These are phyloP conservation scores for Fusarium tricinctum DNA, from an alignment of 2,329 filamentous ascomycete genomes.

Conservation along the genomic window DNA sequence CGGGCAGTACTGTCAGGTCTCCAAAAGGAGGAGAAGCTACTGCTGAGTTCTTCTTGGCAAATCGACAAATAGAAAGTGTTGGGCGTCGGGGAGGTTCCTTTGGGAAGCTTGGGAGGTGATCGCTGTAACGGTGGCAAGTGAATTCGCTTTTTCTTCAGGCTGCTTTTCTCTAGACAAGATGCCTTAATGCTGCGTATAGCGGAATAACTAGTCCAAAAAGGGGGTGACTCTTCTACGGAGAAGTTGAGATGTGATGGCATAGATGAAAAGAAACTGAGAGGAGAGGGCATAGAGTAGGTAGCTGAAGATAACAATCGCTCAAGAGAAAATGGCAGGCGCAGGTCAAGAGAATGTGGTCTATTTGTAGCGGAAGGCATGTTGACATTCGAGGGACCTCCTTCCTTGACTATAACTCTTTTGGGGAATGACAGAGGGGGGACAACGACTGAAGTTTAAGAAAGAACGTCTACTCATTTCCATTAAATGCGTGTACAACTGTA, in stretches of 20 bases:
- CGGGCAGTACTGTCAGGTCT: neutral
- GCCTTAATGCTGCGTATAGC: slow-evolving; percentile 49
- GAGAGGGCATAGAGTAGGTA: neutral
- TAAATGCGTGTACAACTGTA: neutral
- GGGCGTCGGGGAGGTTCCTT: neutral
- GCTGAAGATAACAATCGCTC: neutral
- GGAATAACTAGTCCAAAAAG: slow-evolving; percentile 49
- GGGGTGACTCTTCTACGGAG: slow-evolving; percentile 29
- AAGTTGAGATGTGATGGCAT: slow-evolving; percentile 38
- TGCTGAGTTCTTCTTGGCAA: neutral
- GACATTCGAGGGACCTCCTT: neutral
- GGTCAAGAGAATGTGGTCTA: neutral
- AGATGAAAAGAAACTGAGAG: slow-evolving; percentile 12
- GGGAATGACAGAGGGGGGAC: neutral
- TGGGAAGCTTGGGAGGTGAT: slow-evolving; percentile 18
- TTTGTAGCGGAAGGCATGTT: neutral
- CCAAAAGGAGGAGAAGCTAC: neutral
- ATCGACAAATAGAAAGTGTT: neutral
- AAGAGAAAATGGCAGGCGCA: slow-evolving; percentile 6
- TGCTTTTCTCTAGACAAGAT: slow-evolving; percentile 40
- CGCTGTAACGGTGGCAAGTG: slow-evolving; percentile 27
- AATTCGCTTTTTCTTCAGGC: slow-evolving; percentile 30
- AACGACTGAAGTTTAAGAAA: neutral
- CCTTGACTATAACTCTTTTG: neutral
- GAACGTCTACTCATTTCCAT: neutral